These are phyloP conservation scores for Ascosphaera apis DNA, from an alignment of 2,329 filamentous ascomycete species.

Conservation along the genomic window DNA sequence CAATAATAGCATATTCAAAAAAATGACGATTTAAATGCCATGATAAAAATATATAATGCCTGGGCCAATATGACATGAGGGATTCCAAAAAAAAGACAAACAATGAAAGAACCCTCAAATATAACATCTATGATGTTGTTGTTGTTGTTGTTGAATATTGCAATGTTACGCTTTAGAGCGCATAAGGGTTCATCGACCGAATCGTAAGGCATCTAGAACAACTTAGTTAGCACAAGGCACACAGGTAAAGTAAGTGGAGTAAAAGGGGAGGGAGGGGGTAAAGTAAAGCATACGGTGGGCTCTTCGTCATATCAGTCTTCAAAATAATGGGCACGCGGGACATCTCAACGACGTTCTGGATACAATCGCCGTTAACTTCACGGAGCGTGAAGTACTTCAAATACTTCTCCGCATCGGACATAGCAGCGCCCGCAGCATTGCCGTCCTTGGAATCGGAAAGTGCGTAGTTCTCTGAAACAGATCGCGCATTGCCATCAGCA, in stretches of 20 bases:
- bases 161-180: conserved; percentile 15
- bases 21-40: not conserved
- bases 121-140: no score
- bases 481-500: conserved; percentile 37
- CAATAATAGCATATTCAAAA: not conserved
- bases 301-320: conserved; percentile 96
- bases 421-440: conserved; percentile 40
- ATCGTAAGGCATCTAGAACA: conserved; percentile 24
- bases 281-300: conserved; percentile 66
- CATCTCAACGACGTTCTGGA: conserved; percentile 97
- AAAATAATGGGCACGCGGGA: conserved; percentile 89
- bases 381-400: conserved; percentile 69
- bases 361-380: conserved; percentile 85
- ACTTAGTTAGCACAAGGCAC: not conserved
- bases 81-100: no score
- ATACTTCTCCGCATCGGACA: conserved; percentile 93
- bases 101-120: not conserved
- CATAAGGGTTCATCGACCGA: conserved; percentile 28
- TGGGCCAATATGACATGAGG: no score
- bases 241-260: not conserved
- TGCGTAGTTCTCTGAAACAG: conserved; percentile 13
- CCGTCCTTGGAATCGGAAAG: conserved; percentile 57
- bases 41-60: not conserved
- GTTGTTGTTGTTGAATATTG: no score
- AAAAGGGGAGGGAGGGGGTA: not conserved